A percentile compares a stretch with the other conserved stretches of the same genome.
phyloP scores from a whole-genome alignment of 331 rosid species.

The Malus hybrid region DNA sequence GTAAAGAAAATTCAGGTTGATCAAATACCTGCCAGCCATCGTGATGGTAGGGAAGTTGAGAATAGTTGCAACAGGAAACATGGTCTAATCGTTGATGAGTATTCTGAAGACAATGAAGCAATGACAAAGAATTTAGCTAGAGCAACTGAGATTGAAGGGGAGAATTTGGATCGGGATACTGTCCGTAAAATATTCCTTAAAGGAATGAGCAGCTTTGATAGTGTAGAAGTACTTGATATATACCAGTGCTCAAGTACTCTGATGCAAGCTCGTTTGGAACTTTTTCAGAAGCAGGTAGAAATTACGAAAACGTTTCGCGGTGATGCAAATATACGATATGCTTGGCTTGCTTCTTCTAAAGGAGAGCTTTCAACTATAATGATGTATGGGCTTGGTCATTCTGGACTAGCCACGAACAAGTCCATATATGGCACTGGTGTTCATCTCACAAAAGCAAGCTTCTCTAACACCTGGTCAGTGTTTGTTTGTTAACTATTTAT shows the following conservation, averaged over 20 bases:
- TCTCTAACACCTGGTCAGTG: constrained; percentile 49
- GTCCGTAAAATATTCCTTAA: constrained; percentile 49
- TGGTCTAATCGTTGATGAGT: constrained; percentile 29
- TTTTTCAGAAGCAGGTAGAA: constrained; percentile 73
- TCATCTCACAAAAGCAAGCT: constrained; percentile 56
- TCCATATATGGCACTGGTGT: constrained; percentile 59
- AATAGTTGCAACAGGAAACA: constrained; percentile 35
- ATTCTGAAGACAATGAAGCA: constrained; percentile 31
- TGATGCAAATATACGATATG: constrained; percentile 67
- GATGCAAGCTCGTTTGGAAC: constrained; percentile 43
- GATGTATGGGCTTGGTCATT: constrained; percentile 58
- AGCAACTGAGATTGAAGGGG: constrained; percentile 29
- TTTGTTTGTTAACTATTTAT: not conserved
- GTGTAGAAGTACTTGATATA: constrained; percentile 38
- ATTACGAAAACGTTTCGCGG: constrained; percentile 46
- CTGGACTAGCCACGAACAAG: constrained; percentile 33
- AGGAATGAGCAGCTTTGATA: constrained; percentile 38
- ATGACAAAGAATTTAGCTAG: constrained; percentile 20
- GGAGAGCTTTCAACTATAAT: constrained; percentile 46
- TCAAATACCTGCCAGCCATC: constrained; percentile 23
- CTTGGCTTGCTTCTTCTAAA: constrained; percentile 69
- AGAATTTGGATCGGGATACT: constrained; percentile 35
- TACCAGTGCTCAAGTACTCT: constrained; percentile 29
- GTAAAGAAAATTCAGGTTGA: constrained; percentile 28
- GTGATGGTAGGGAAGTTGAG: constrained; percentile 31